These are phyloP conservation scores for Scedosporium aurantiacum DNA, from an alignment of 2,329 filamentous ascomycete genomes.

Conservation along the genomic window DNA sequence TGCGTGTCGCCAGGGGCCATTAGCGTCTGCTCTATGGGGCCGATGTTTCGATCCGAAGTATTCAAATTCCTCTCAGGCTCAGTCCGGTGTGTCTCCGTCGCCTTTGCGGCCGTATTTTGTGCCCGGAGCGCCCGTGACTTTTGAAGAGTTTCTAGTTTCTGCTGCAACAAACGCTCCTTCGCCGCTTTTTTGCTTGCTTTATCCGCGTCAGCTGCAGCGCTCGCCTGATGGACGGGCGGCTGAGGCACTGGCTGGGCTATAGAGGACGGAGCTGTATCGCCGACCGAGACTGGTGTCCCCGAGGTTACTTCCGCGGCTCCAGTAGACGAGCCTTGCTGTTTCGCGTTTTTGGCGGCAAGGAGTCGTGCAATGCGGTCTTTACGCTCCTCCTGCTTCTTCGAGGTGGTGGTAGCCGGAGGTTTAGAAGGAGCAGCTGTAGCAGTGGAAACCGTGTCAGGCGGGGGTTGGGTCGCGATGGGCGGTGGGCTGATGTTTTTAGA, in stretches of 20 bases:
- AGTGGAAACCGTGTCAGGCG: neutral
- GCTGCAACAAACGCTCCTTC: conserved; percentile 62
- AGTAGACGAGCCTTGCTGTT: conserved; percentile 19
- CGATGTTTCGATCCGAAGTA: neutral
- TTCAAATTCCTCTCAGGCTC: neutral
- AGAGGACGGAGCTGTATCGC: neutral
- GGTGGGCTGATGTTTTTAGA: neutral
- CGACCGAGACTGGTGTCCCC: neutral
- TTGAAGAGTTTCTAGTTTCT: conserved; percentile 67
- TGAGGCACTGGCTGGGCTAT: neutral
- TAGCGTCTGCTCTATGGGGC: neutral
- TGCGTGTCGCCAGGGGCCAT: neutral
- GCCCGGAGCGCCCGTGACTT: conserved; percentile 38
- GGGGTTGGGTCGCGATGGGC: neutral
- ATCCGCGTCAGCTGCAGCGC: neutral
- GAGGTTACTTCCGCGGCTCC: conserved; percentile 3
- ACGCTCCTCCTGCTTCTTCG: conserved; percentile 44
- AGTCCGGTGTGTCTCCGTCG: neutral
- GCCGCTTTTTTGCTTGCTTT: conserved; percentile 35
- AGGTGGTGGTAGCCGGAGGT: neutral
- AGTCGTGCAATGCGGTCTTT: conserved; percentile 69
- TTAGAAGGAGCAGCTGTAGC: neutral
- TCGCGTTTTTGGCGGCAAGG: conserved; percentile 60
- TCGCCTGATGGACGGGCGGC: neutral
- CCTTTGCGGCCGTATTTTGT: conserved; percentile 21